Base-by-base conservation (phyloP, 345 rosid species). In the Syzygium grande region DNA sequence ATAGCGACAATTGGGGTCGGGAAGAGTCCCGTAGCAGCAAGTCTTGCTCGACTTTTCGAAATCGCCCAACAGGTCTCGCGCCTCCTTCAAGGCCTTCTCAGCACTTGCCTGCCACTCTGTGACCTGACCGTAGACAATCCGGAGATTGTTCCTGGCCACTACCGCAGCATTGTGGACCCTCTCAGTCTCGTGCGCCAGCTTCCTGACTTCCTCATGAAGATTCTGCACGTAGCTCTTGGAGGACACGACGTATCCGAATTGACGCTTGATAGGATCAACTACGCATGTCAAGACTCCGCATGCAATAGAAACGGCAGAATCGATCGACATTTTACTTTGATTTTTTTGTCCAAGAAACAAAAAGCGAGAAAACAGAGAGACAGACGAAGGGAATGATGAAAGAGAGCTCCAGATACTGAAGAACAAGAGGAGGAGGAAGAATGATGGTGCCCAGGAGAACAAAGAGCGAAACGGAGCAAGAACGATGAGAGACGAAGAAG, bases 101-200 rank as follows among this genome's bases (percentile, higher is more conserved):
- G 38, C 2, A 13, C 19, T n/a, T 1, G 5, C 3, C 34, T 5
- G 9, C 7, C 7, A 61, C 17, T 5, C 9, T 6, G 34, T n/a
- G 68, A 6, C 63, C 3, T 3, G n/a, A 0, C 7, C 12, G 3
- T 5, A 2, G 34, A 61, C 7, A 27, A 0, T 5, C 1, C 0
- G 73, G 13, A 27, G 34, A 61, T 61, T 61, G 73, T 61, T 61
- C 0, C 9, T 13, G 19, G 73, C 73, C 73, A 0, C 4, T n/a
- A 5, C 73, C 73, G 2, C 3, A 2, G 1, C 17, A 6, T 13
- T 1, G 9, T 14, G 34, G 17, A 61, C 0, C 34, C 34, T 61
- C 9, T 13, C 16, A n/a, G 2, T 2, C 4, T 12, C 73, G 34
- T 61, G 1, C 30, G 5, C 34, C 17, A 61, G 17, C 15, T 61